These are phyloP conservation scores for Aspergillus campestris DNA, from an alignment of 495 filamentous ascomycete species.

Conservation along the genomic window DNA sequence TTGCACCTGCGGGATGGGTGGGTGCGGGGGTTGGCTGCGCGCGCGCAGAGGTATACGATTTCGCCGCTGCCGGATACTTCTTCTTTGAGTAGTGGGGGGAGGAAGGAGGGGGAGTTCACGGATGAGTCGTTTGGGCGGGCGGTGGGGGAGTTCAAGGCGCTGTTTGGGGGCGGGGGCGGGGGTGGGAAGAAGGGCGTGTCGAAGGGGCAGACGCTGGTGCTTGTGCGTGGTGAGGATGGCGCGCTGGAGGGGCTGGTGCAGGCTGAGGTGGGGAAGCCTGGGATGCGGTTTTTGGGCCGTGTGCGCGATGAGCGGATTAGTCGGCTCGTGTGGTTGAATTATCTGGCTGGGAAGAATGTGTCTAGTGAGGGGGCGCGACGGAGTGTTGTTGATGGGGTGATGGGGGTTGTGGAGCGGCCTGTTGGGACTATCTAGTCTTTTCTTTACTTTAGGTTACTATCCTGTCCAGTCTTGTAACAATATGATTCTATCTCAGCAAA, in stretches of 20 bases:
- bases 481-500: not conserved
- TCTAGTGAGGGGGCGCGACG: constrained; percentile 73
- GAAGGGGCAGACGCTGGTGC: constrained; percentile 63
- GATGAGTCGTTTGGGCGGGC: constrained; percentile 64
- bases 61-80: no score
- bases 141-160: constrained; percentile 63
- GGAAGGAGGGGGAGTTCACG: constrained; percentile 36
- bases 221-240: constrained; percentile 61
- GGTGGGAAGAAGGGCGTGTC: constrained; percentile 57
- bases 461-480: not conserved
- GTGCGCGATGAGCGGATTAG: constrained; percentile 73
- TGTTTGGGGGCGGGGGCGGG: constrained; percentile 62
- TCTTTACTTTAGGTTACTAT: constrained; percentile 18
- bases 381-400: constrained; percentile 78
- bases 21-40: constrained; percentile 70
- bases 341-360: constrained; percentile 78
- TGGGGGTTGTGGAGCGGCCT: constrained; percentile 82
- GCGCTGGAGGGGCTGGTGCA: constrained; percentile 62
- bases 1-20: constrained; percentile 85
- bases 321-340: constrained; percentile 79
- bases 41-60: constrained; percentile 36
- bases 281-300: constrained; percentile 47
- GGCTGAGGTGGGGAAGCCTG: constrained; percentile 29
- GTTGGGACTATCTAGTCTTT: constrained; percentile 54
- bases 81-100: no score